Percentiles rank a stretch among this genome's conserved stretches.
These are phyloP conservation scores for Penicillium simplicissimum DNA, from an alignment of 495 filamentous ascomycete species.

Conservation along the genomic window DNA sequence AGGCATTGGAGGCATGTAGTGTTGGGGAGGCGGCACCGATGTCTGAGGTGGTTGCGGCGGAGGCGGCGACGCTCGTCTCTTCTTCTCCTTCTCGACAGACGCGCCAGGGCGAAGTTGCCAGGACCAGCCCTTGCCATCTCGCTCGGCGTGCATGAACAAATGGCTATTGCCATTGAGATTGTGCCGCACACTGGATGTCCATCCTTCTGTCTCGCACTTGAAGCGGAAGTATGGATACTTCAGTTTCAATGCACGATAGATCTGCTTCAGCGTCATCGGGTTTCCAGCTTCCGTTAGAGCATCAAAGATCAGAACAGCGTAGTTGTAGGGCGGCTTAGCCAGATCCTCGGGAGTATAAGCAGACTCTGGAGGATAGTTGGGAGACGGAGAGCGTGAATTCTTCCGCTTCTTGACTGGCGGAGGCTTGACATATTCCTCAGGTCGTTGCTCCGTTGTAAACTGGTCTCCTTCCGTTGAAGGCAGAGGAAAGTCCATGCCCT, in stretches of 20 bases:
- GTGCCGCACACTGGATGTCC: constrained; percentile 96
- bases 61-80: constrained; percentile 58
- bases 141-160: constrained; percentile 82
- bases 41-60: constrained; percentile 42
- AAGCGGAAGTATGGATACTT: constrained; percentile 92
- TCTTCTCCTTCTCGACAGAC: constrained; percentile 71
- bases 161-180: constrained; percentile 84
- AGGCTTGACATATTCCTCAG: constrained; percentile 45
- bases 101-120: constrained; percentile 65
- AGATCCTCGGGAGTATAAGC: constrained; percentile 85
- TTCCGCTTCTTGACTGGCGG: constrained; percentile 56
- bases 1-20: constrained; percentile 44
- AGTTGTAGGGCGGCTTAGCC: constrained; percentile 80
- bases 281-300: constrained; percentile 71
- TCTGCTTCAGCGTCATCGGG: constrained; percentile 84
- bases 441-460: constrained; percentile 42
- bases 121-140: constrained; percentile 70
- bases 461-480: constrained; percentile 50
- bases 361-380: constrained; percentile 67
- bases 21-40: constrained; percentile 39
- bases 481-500: constrained; percentile 48
- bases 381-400: constrained; percentile 66
- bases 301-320: constrained; percentile 89
- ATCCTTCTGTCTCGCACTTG: constrained; percentile 75
- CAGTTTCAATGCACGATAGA: constrained; percentile 84